phyloP scores from a whole-genome alignment of 2,329 filamentous ascomycete species.

The Cyclaneusma minus region DNA sequence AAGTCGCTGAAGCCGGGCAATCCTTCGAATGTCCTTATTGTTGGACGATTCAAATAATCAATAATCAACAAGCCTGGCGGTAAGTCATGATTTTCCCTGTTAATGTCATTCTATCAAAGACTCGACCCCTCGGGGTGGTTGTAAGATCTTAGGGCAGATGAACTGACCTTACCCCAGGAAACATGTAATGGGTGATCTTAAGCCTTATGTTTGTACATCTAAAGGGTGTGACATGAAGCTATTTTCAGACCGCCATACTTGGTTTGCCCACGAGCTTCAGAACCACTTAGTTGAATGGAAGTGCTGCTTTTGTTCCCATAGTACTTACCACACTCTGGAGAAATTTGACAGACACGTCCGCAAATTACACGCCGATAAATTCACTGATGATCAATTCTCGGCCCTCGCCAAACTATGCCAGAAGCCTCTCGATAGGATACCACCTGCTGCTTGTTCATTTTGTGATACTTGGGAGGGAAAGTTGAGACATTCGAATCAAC shows the following conservation, averaged over 20 bases:
- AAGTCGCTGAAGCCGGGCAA: too few relatives aligned
- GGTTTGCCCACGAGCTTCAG: constrained; percentile 20
- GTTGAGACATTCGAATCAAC: constrained; percentile 5
- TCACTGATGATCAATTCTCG: constrained; percentile 6
- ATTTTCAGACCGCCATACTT: constrained; percentile 16
- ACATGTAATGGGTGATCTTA: constrained; percentile 20
- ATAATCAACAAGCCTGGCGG: constrained; percentile 11
- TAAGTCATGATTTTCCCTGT: constrained; percentile 4
- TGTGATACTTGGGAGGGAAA: constrained; percentile 16
- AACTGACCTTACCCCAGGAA: constrained; percentile 10
- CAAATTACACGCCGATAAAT: constrained; percentile 3
- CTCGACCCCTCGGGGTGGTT: too few relatives aligned
- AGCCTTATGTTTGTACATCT: constrained; percentile 21
- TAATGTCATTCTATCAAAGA: not conserved
- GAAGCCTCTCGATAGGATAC: constrained; percentile 10
- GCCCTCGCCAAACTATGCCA: constrained; percentile 12
- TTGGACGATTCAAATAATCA: constrained; percentile 6
- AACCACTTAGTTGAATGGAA: constrained; percentile 14
- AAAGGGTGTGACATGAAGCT: constrained; percentile 15
- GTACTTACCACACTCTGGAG: constrained; percentile 3
- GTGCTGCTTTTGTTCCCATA: constrained; percentile 11
- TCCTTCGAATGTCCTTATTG: constrained; percentile 13
- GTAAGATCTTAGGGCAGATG: too few relatives aligned
- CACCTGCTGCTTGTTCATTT: constrained; percentile 14
- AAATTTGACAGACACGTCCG: constrained; percentile 7